phyloP scores from a whole-genome alignment of 352 stramenopile species.

The Phytophthora fragariae region DNA sequence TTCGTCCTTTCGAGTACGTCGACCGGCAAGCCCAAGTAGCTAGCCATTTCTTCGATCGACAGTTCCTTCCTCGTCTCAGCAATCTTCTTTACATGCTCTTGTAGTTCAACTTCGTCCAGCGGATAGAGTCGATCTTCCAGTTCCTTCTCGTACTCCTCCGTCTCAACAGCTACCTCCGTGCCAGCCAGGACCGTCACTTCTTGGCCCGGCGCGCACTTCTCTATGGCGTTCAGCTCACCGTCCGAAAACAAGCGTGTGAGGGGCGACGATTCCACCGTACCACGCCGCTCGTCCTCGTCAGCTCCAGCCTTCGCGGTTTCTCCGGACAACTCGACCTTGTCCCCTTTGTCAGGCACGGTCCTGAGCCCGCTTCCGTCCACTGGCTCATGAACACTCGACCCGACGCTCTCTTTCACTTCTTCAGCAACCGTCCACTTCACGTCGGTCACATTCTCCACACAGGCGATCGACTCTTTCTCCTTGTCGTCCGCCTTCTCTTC shows the following conservation, averaged over 20 bases:
- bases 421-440: too few relatives aligned
- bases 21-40: neutral
- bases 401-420: too few relatives aligned
- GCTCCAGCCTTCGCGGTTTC: too few relatives aligned
- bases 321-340: too few relatives aligned
- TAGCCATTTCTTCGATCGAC: neutral
- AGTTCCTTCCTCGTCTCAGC: neutral
- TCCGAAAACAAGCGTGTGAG: neutral
- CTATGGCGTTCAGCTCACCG: neutral
- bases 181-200: conserved; percentile 1
- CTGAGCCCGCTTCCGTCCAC: too few relatives aligned
- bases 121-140: neutral
- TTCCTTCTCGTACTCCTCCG: conserved; percentile 10
- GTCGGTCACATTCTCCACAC: too few relatives aligned
- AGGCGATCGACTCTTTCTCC: too few relatives aligned
- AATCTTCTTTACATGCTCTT: neutral
- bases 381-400: too few relatives aligned
- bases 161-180: neutral
- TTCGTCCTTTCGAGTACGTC: neutral
- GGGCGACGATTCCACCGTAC: neutral
- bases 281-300: too few relatives aligned
- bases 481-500: too few relatives aligned
- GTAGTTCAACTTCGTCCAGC: conserved; percentile 1
- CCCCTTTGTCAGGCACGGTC: too few relatives aligned
- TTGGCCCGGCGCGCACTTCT: neutral